Evolutionary conservation across 345 rosid genomes (phyloP), one percentile per base, ranked within the genome.

Genomic region (Raphanus raphanistrum): DNA sequence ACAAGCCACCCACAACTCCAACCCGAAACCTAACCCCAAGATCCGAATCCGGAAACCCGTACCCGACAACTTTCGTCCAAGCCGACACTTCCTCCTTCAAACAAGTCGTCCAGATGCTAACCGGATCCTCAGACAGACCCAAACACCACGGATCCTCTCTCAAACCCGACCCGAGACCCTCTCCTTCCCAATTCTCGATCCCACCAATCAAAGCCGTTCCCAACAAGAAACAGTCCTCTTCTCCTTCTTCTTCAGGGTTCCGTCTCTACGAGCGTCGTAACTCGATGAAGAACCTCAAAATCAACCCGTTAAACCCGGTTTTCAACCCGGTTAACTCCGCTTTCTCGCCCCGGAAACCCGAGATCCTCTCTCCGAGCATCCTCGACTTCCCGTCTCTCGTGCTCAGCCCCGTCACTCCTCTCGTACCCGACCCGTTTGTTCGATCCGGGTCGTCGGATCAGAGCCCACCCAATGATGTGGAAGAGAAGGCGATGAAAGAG

Each of bases 1-100:
- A 50, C 72, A 77, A 61, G 61, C 84, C 85, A 28, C 82, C 84
- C 63, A 61, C 76, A 17, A 70, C 84, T 33, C 82, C 81, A 15
- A 82, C 84, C 13, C 88, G 97, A 41, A 84, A 76, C 33, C 83
- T 90, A 48, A 79, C 90, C 29, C 81, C 89, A 67, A 89, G 98
- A 90, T 90, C 97, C 86, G 99, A 95, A 55, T 77, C 94, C 29
- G 82, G 85, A 0, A 90, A 84, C 83, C 97, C 98, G 0, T 95
- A 87, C 86, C 99, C 99, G 43, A 95, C 97, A n/a, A 95, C 99
- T 52, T 95, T 95, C 81, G 99, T 95, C 60, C 97, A 95, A 80
- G 99, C 99, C 0, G 98, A 95, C 52, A 85, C 94, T 32, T 83
- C 96, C 60, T 88, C 98, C 21, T 95, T 95, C 88, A 95, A 95